Conservation (phyloP, 441 rosid genomes). For the Flueggea neowawraea region DNA sequence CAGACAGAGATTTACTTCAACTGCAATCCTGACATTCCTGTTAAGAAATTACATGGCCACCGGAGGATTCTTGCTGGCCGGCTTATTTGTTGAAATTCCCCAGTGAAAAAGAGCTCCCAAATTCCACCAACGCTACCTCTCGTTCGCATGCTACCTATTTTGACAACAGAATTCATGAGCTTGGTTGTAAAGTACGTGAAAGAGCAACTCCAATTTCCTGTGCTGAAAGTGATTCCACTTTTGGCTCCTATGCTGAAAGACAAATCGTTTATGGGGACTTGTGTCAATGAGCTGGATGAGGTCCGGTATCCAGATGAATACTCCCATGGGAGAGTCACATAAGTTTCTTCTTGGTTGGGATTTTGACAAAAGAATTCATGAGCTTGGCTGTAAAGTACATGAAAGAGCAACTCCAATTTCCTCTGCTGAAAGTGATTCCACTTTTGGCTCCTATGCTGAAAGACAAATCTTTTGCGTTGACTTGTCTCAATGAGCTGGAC, state of each 20-base stretch:
- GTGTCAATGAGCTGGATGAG: conserved; percentile 23
- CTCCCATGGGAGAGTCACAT: conserved; percentile 18
- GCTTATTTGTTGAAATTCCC: conserved; percentile 27
- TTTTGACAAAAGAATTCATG: conserved; percentile 12
- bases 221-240: conserved; percentile 21
- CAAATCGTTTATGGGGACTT: conserved; percentile 23
- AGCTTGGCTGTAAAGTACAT: conserved; percentile 18
- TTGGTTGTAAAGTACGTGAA: conserved; percentile 14
- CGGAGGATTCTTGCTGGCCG: conserved; percentile 21
- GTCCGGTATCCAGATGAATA: conserved; percentile 21
- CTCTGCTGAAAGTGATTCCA: conserved; percentile 20
- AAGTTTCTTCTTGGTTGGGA: conserved; percentile 45
- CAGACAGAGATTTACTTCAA: conserved; percentile 19
- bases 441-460: conserved; percentile 25
- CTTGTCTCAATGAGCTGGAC: conserved; percentile 23
- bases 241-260: conserved; percentile 25
- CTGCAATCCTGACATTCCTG: conserved; percentile 22
- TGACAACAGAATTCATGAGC: conserved; percentile 24
- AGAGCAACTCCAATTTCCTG: conserved; percentile 18
- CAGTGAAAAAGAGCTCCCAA: conserved; percentile 17
- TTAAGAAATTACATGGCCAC: conserved; percentile 15
- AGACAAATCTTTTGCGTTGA: conserved; percentile 24
- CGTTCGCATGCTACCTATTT: conserved; percentile 14
- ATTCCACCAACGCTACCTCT: conserved; percentile 24
- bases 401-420: conserved; percentile 17